phyloP scores from a whole-genome alignment of 768 basidiomycete genomes.

The Sporobolomyces pararoseus region DNA sequence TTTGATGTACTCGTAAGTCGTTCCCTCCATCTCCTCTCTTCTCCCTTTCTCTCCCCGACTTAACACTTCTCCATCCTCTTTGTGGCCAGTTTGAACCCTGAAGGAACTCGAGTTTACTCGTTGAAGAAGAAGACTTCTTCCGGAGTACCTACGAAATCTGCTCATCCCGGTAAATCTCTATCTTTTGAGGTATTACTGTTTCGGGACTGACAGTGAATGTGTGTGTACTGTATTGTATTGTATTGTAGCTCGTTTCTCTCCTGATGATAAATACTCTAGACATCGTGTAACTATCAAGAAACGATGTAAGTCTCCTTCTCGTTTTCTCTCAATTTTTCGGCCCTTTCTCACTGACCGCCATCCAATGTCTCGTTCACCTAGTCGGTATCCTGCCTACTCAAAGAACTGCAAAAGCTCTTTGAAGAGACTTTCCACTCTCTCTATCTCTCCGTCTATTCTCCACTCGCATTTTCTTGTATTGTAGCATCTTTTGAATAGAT shows the following conservation, averaged over 20 bases:
- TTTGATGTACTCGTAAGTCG: constrained; percentile 70
- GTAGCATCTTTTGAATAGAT: background rate
- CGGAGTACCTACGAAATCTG: constrained; percentile 86
- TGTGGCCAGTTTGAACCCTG: constrained; percentile 59
- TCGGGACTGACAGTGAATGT: no score
- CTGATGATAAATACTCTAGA: constrained; percentile 97
- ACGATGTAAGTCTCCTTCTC: constrained; percentile 54
- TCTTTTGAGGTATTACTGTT: no score
- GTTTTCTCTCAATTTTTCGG: background rate
- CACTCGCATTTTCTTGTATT: background rate
- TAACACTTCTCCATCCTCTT: background rate
- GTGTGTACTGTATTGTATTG: no score
- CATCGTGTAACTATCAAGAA: constrained; percentile 97
- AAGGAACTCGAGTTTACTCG: constrained; percentile 81
- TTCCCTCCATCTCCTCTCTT: background rate
- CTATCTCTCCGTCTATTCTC: no score
- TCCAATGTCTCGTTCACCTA: no score
- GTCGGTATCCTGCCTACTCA: constrained; percentile 81
- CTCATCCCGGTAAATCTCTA: constrained; percentile 75
- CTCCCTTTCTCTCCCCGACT: no score
- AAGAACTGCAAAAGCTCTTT: constrained; percentile 79
- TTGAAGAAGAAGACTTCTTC: constrained; percentile 85
- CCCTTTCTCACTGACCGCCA: no score
- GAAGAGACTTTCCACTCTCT: no score
- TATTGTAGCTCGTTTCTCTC: constrained; percentile 97